phyloP scores from a whole-genome alignment of 345 rosid genomes.

The Populus davidiana region DNA sequence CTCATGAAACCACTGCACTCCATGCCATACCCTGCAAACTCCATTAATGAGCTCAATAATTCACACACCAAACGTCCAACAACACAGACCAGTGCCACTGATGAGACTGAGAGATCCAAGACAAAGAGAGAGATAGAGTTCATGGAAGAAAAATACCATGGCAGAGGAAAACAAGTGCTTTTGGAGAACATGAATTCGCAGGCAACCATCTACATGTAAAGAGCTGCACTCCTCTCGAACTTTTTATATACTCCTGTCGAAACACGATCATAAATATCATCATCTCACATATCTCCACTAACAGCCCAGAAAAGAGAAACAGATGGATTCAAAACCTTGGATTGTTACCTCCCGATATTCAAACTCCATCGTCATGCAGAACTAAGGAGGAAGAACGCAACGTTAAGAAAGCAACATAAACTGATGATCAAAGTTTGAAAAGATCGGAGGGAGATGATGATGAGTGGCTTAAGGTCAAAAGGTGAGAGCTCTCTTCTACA shows the following conservation, averaged over 20 bases:
- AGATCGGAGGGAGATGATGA: neutral
- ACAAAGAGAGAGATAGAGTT: neutral
- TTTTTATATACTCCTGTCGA: constrained; percentile 56
- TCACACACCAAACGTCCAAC: constrained; percentile 20
- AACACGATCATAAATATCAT: neutral
- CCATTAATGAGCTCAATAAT: constrained; percentile 33
- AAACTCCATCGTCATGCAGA: constrained; percentile 29
- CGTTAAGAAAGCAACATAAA: neutral
- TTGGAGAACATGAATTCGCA: constrained; percentile 47
- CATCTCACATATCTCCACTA: neutral
- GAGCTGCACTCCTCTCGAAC: constrained; percentile 68
- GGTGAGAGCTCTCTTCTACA: neutral
- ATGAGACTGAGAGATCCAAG: neutral
- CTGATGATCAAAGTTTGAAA: neutral
- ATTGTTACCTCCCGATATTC: constrained; percentile 49
- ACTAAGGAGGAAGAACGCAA: neutral
- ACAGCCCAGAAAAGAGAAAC: neutral
- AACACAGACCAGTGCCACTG: neutral
- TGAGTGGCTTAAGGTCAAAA: neutral
- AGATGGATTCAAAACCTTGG: neutral
- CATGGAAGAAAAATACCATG: constrained; percentile 48
- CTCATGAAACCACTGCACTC: constrained; percentile 93
- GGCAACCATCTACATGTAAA: constrained; percentile 93
- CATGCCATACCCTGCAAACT: constrained; percentile 84
- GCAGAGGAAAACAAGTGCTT: constrained; percentile 86